phyloP scores from a whole-genome alignment of 192 early-diverging fungal genomes.

The Jimgerdemannia lactiflua region DNA sequence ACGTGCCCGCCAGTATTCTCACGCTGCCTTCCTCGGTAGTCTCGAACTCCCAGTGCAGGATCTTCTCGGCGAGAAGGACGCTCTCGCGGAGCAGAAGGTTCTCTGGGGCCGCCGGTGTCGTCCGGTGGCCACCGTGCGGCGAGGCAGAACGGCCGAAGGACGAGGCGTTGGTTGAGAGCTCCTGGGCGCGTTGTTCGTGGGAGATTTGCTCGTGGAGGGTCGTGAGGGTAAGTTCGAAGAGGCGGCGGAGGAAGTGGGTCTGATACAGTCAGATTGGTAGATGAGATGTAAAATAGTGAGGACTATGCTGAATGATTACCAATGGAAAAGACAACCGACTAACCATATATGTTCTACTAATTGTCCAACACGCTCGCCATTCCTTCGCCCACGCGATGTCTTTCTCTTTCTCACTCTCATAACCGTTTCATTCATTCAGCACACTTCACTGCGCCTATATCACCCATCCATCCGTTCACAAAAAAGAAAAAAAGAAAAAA shows the following conservation, averaged over 20 bases:
- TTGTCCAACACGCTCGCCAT: too few relatives aligned
- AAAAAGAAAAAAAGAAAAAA: too few relatives aligned
- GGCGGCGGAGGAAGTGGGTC: slow-evolving; percentile 38
- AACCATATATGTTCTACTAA: too few relatives aligned
- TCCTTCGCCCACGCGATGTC: too few relatives aligned
- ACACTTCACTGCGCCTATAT: too few relatives aligned
- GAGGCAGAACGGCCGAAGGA: too few relatives aligned
- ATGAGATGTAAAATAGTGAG: not conserved
- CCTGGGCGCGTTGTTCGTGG: slow-evolving; percentile 20
- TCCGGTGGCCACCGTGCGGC: not conserved
- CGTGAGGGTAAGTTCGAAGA: slow-evolving; percentile 51
- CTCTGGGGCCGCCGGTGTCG: slow-evolving; percentile 1
- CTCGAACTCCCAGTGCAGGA: slow-evolving; percentile 53
- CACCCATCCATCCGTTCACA: too few relatives aligned
- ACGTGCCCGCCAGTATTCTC: slow-evolving; percentile 18
- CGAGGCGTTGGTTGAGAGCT: slow-evolving; percentile 11
- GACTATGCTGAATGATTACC: too few relatives aligned
- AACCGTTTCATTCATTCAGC: too few relatives aligned
- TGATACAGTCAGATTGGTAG: not conserved
- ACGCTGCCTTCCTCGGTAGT: not conserved
- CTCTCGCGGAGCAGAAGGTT: slow-evolving; percentile 28
- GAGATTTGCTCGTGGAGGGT: slow-evolving; percentile 43
- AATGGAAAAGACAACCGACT: too few relatives aligned
- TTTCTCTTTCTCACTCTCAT: too few relatives aligned
- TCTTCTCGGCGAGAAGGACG: slow-evolving; percentile 40